Base-by-base conservation (phyloP, 1,284 basidiomycete genomes). In the Spongispora temasekensis region DNA sequence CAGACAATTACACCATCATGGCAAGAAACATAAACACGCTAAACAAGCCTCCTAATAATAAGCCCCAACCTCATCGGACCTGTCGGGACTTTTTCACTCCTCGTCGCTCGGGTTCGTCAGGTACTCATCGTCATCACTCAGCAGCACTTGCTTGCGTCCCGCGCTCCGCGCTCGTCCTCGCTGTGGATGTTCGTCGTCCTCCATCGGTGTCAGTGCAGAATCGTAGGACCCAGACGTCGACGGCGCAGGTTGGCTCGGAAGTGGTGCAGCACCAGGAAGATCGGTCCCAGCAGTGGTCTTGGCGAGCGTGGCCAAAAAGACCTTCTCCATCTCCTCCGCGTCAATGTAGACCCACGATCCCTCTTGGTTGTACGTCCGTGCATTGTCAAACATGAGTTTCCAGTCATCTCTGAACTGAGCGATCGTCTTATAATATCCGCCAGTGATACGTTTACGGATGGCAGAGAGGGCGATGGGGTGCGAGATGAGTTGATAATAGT, bases 261-360 rank as follows among this genome's bases (percentile, higher is more conserved):
- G 70, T 5, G 75, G 68, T 32, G 83, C 81, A 10, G 90, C 90
- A 58, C 90, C 90, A 52, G 91, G 90, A n/a, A 92, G 77, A 48
- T 86, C 88, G 40, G 86, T 86, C 23, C 88, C 88, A 19, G 76
- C 77, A 48, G 88, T 85, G 52, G 80, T 74, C 44, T 81, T 81
- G 55, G 84, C 79, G 68, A 86, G 90, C 13, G 86, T 79, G 27
- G 83, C 79, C 64, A 90, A 83, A 71, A 95, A 93, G 54, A 89
- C 88, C 69, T 89, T 90, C 78, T 95, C 90, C 89, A 97, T 93
- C 77, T 93, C 90, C 57, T 93, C 88, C 2, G 97, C 95, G 65
- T 98, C 95, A 65, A 93, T 83, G 78, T 95, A 97, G 31, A 98
- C 95, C 89, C 93, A 91, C 0, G 93, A 94, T 2, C 88, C 91